phyloP scores from a whole-genome alignment of 2,329 filamentous ascomycete genomes.

The Aspergillus tubingensis region DNA sequence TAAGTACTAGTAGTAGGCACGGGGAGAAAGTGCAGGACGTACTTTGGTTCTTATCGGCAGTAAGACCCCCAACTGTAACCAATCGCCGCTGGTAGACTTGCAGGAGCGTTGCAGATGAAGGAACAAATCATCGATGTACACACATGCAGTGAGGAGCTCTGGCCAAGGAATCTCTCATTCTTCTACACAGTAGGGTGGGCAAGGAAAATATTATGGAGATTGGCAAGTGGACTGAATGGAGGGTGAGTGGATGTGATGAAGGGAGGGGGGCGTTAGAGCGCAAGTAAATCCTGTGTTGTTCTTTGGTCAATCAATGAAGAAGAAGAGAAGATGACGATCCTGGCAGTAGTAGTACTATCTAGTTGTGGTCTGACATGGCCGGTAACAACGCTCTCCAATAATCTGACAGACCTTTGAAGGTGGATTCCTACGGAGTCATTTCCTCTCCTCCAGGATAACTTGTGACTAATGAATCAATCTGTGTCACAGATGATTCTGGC shows the following conservation, averaged over 20 bases:
- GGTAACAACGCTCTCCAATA: background rate
- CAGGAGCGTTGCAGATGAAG: conserved; percentile 17
- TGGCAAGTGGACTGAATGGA: conserved; percentile 9
- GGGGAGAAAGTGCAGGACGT: background rate
- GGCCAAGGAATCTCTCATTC: conserved; percentile 5
- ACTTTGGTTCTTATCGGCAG: conserved; percentile 23
- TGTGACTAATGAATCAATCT: background rate
- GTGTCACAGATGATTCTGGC: background rate
- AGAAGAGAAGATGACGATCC: background rate
- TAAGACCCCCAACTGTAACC: conserved; percentile 7
- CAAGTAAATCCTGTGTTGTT: background rate
- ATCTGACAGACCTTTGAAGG: background rate
- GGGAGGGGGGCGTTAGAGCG: no score
- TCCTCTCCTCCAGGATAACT: background rate
- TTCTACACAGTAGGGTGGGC: conserved; percentile 5
- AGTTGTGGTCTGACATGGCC: background rate
- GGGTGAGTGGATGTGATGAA: background rate
- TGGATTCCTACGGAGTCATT: background rate
- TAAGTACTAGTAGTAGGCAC: background rate
- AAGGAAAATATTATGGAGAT: background rate
- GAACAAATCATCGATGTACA: conserved; percentile 25
- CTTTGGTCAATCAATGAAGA: background rate
- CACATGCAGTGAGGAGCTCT: conserved; percentile 17
- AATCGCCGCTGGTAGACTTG: conserved; percentile 19
- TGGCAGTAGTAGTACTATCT: background rate